Evolutionary conservation across 306 rosid species (phyloP).

Genomic region (Prunus davidiana): DNA sequence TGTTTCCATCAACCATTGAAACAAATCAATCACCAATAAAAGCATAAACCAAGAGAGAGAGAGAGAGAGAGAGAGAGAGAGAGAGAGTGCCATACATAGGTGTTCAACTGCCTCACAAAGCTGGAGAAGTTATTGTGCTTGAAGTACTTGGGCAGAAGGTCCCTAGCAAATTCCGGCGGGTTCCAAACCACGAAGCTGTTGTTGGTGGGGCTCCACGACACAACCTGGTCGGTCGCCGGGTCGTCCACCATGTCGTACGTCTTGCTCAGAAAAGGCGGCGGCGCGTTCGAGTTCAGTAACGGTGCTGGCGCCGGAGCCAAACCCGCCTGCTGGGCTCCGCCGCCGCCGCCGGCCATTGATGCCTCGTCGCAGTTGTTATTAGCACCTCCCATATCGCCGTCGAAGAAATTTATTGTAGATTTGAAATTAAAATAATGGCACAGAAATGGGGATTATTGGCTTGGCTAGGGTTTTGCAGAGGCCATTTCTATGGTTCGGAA

Average conservation of each 20-base stretch:
- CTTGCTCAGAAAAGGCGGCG: slow-evolving; percentile 93
- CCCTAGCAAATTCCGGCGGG: slow-evolving; percentile 94
- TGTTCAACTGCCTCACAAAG: slow-evolving; percentile 89
- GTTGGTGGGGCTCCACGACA: slow-evolving; percentile 89
- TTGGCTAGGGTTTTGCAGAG: slow-evolving; percentile 15
- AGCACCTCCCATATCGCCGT: slow-evolving; percentile 40
- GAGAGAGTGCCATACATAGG: slow-evolving; percentile 51
- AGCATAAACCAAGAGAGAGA: background rate
- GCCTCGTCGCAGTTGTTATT: slow-evolving; percentile 30
- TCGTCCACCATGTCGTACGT: slow-evolving; percentile 98
- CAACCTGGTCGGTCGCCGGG: slow-evolving; percentile 64
- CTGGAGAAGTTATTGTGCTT: slow-evolving; percentile 95
- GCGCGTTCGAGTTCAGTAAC: slow-evolving; percentile 57
- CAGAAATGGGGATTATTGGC: background rate
- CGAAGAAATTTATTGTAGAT: background rate
- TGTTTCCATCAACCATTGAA: background rate
- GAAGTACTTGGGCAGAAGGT: slow-evolving; percentile 86
- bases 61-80: background rate
- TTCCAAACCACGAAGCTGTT: slow-evolving; percentile 98
- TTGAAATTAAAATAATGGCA: background rate
- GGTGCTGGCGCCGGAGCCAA: slow-evolving; percentile 49
- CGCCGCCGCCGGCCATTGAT: slow-evolving; percentile 1
- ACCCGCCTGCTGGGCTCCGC: slow-evolving; percentile 13
- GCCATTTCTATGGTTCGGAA: background rate
- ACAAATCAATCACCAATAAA: background rate